A percentile compares a stretch with the other conserved stretches of the same genome.
phyloP scores from a whole-genome alignment of 2,329 filamentous ascomycete genomes.

The Fusarium virguliforme region DNA sequence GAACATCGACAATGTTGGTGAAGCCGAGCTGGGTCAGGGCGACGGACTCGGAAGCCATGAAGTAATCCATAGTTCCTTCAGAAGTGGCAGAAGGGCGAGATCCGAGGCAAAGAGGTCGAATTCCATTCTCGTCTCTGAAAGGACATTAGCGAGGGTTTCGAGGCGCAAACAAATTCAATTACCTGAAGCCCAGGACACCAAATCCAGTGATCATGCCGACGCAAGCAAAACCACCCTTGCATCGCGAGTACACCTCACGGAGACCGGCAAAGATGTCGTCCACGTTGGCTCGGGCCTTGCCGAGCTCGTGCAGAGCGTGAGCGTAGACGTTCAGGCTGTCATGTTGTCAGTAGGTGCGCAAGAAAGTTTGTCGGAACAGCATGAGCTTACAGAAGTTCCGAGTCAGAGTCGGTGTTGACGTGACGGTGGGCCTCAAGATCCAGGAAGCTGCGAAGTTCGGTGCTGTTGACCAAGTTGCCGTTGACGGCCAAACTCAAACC shows the following conservation, averaged over 20 bases:
- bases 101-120: constrained; percentile 86
- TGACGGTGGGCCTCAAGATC: constrained; percentile 86
- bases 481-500: constrained; percentile 71
- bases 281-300: constrained; percentile 84
- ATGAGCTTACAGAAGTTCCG: constrained; percentile 64
- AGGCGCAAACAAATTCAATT: constrained; percentile 59
- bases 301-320: constrained; percentile 83
- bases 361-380: neutral
- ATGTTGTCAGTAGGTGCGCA: constrained; percentile 33
- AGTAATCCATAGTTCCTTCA: constrained; percentile 81
- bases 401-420: constrained; percentile 89
- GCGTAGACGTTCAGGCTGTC: constrained; percentile 87
- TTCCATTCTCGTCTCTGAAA: constrained; percentile 69
- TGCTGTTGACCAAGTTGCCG: constrained; percentile 87
- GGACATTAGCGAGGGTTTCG: constrained; percentile 72
- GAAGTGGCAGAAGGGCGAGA: constrained; percentile 77
- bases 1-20: constrained; percentile 80
- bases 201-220: constrained; percentile 87
- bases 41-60: constrained; percentile 92
- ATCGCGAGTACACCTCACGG: constrained; percentile 79
- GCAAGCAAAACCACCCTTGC: constrained; percentile 83
- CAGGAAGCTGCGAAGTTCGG: constrained; percentile 78
- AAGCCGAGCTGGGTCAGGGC: constrained; percentile 88
- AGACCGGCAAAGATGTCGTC: constrained; percentile 83
- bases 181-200: constrained; percentile 82